Conservation (phyloP, 352 stramenopile genomes). For the Phytophthora agathidicida region DNA sequence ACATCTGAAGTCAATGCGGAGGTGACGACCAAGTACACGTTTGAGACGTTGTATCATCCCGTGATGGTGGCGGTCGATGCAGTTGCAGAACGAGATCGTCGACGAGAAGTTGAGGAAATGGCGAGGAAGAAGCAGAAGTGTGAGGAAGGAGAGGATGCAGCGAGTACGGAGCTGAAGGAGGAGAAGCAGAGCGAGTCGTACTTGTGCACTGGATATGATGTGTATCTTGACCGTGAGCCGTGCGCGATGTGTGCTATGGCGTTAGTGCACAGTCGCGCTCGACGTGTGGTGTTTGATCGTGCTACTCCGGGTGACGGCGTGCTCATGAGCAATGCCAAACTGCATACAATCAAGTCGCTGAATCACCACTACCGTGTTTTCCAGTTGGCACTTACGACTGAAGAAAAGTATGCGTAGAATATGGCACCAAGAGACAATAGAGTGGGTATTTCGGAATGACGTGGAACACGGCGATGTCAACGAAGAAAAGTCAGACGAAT, state of each 20-base stretch:
- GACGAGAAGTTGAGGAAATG: conserved; percentile 29
- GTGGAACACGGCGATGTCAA: too few species aligned
- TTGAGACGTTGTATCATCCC: conserved; percentile 64
- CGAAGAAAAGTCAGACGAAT: neutral
- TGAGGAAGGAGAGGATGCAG: conserved; percentile 11
- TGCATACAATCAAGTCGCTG: conserved; percentile 87
- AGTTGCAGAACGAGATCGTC: conserved; percentile 67
- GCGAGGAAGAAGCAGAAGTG: conserved; percentile 44
- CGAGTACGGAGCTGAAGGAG: neutral
- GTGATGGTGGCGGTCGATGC: conserved; percentile 72
- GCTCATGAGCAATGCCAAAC: conserved; percentile 57
- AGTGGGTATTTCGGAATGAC: conserved; percentile 3
- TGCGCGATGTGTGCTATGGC: conserved; percentile 92
- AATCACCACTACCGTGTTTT: conserved; percentile 92
- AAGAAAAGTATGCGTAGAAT: conserved; percentile 1
- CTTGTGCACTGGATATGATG: conserved; percentile 89
- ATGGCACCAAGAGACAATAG: neutral
- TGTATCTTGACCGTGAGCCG: conserved; percentile 86
- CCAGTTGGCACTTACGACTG: conserved; percentile 32
- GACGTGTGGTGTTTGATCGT: conserved; percentile 76
- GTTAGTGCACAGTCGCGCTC: conserved; percentile 84
- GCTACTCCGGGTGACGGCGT: conserved; percentile 65
- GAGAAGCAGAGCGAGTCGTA: conserved; percentile 61
- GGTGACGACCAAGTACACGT: conserved; percentile 33
- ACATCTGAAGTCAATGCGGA: conserved; percentile 25